A percentile compares a stretch with the other conserved stretches of the same genome.
These are phyloP conservation scores for Monilinia fructigena DNA, from an alignment of 2,329 filamentous ascomycete species.

Conservation along the genomic window DNA sequence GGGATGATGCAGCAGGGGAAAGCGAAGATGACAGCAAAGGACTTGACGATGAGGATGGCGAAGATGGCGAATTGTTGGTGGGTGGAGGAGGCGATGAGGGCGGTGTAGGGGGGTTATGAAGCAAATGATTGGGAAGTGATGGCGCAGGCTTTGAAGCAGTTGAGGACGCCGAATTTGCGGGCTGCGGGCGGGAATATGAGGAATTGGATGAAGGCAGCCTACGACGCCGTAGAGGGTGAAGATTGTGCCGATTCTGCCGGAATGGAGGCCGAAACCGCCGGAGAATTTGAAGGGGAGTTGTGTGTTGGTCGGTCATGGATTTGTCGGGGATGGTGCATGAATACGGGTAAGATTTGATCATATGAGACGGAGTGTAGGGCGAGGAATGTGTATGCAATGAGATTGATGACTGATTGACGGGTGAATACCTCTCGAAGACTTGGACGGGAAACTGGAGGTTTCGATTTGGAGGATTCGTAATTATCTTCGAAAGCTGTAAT, in stretches of 20 bases:
- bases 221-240: constrained; percentile 80
- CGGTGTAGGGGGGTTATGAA: constrained; percentile 80
- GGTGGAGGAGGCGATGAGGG: constrained; percentile 53
- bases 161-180: constrained; percentile 68
- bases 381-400: constrained; percentile 76
- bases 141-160: constrained; percentile 67
- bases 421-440: constrained; percentile 67
- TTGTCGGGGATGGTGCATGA: constrained; percentile 72
- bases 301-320: constrained; percentile 53
- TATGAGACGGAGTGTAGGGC: constrained; percentile 80
- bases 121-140: constrained; percentile 73
- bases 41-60: constrained; percentile 69
- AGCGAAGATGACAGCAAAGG: constrained; percentile 73
- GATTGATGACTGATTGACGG: constrained; percentile 69
- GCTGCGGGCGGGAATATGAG: constrained; percentile 80
- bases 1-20: constrained; percentile 86
- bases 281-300: constrained; percentile 76
- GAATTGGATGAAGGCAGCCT: constrained; percentile 84
- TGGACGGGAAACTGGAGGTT: constrained; percentile 39
- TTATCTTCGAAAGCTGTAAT: constrained; percentile 30
- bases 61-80: constrained; percentile 63
- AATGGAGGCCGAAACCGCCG: constrained; percentile 73
- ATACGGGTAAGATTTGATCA: constrained; percentile 85
- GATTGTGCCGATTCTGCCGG: constrained; percentile 76
- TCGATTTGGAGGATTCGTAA: constrained; percentile 34